A percentile compares a stretch with the other conserved stretches of the same genome.
These are phyloP conservation scores for Entomortierella beljakovae DNA, from an alignment of 192 early-diverging fungal species.

Conservation along the genomic window DNA sequence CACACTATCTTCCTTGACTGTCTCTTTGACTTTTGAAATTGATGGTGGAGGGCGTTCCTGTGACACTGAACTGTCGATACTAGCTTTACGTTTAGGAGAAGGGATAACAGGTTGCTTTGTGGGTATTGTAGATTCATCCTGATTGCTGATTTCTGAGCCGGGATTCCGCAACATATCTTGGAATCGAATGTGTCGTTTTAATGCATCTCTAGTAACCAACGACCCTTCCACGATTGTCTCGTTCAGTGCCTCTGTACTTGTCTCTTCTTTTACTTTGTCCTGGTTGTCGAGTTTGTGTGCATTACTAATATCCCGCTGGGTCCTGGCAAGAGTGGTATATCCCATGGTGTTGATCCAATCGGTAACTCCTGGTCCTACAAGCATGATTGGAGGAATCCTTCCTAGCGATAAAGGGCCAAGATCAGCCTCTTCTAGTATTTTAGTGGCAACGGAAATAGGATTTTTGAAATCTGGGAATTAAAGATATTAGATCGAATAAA, in stretches of 20 bases:
- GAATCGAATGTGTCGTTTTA: conserved; percentile 2
- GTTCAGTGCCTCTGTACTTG: neutral
- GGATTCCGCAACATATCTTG: conserved; percentile 9
- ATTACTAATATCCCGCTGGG: neutral
- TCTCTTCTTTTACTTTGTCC: neutral
- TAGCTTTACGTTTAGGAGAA: neutral
- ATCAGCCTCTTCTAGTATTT: conserved; percentile 59
- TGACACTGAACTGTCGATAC: too few species aligned
- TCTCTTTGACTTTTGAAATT: neutral
- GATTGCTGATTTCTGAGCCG: neutral
- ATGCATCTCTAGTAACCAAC: conserved; percentile 1
- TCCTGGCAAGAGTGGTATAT: conserved; percentile 7
- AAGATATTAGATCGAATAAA: too few species aligned
- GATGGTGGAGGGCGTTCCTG: neutral
- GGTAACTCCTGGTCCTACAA: conserved; percentile 8
- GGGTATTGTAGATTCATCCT: neutral
- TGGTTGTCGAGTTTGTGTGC: neutral
- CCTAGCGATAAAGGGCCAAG: conserved; percentile 60
- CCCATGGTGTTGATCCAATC: conserved; percentile 46
- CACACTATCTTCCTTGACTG: conserved; percentile 9
- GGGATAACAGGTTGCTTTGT: neutral
- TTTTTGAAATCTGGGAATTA: conserved; percentile 67
- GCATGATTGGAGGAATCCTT: conserved; percentile 61
- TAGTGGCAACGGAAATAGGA: conserved; percentile 69
- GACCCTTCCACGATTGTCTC: neutral